phyloP scores from a whole-genome alignment of 345 rosid genomes.

The Aethionema arabicum region DNA sequence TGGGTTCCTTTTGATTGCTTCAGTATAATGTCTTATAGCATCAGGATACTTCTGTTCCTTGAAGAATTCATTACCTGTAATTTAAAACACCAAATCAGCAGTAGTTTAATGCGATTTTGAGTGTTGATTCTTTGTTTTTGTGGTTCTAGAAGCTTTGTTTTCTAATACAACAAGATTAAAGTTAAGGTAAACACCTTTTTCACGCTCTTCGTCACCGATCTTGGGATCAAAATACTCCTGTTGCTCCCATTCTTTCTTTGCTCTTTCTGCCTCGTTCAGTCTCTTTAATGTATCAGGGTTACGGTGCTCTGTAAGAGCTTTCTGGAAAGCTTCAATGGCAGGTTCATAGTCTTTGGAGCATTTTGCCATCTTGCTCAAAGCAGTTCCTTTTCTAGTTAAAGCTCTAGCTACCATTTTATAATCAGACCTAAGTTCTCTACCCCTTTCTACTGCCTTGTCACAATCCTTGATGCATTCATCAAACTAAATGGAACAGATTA shows the following conservation, averaged over 20 bases:
- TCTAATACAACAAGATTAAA: neutral
- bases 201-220: conserved; percentile 85
- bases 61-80: conserved; percentile 78
- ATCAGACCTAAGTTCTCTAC: conserved; percentile 88
- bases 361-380: conserved; percentile 70
- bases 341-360: conserved; percentile 73
- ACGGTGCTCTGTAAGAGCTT: conserved; percentile 96
- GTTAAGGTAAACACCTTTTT: conserved; percentile 59
- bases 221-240: conserved; percentile 83
- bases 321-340: conserved; percentile 90
- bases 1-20: conserved; percentile 85
- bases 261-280: conserved; percentile 79
- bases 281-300: conserved; percentile 90
- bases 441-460: conserved; percentile 92
- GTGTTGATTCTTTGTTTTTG: neutral
- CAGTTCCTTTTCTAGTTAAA: conserved; percentile 93
- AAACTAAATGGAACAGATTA: conserved; percentile 43
- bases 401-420: conserved; percentile 92
- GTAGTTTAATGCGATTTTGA: neutral
- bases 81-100: conserved; percentile 7
- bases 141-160: conserved; percentile 3
- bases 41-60: conserved; percentile 87
- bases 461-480: conserved; percentile 85
- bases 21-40: conserved; percentile 84
- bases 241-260: conserved; percentile 82